Conservation (phyloP, 2,329 filamentous ascomycete genomes). For the Penicillium sp. region DNA sequence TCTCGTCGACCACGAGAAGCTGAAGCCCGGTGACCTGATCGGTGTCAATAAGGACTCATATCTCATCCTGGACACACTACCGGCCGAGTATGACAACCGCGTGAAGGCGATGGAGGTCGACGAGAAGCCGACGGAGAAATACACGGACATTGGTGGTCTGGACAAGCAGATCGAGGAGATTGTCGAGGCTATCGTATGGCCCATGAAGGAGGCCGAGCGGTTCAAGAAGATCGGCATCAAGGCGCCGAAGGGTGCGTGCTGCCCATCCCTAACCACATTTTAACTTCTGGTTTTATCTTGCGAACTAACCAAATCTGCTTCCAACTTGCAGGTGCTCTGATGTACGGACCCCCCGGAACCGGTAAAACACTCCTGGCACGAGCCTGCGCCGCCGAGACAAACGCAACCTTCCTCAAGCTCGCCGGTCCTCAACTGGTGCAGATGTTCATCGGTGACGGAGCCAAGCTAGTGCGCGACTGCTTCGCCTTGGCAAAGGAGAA, state of each 20-base stretch:
- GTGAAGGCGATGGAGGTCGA: conserved; percentile 99
- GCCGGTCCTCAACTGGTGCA: conserved; percentile 96
- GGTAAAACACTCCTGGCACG: conserved; percentile 67
- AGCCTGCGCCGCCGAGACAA: conserved; percentile 95
- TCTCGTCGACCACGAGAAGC: conserved; percentile 88
- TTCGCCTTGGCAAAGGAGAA: conserved; percentile 98
- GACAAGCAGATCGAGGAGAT: conserved; percentile 99
- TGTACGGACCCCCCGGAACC: conserved; percentile 72
- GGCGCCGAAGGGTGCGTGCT: conserved; percentile 81
- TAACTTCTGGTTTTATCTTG: not conserved
- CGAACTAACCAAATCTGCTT: conserved; percentile 7
- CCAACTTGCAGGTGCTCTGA: conserved; percentile 71
- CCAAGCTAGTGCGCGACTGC: conserved; percentile 94
- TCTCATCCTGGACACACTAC: conserved; percentile 91
- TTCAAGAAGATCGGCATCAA: conserved; percentile 99
- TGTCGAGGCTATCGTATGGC: conserved; percentile 97
- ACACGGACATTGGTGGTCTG: conserved; percentile 93
- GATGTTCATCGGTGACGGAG: conserved; percentile 99
- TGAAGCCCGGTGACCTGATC: conserved; percentile 94
- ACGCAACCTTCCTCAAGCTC: conserved; percentile 97
- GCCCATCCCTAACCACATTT: not conserved
- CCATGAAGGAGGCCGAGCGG: conserved; percentile 98
- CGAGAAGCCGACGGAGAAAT: conserved; percentile 99
- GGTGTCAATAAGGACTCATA: conserved; percentile 99
- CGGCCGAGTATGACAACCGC: conserved; percentile 96